phyloP scores from a whole-genome alignment of 371 early-diverging fungal species.

The Mortierella sp. region DNA sequence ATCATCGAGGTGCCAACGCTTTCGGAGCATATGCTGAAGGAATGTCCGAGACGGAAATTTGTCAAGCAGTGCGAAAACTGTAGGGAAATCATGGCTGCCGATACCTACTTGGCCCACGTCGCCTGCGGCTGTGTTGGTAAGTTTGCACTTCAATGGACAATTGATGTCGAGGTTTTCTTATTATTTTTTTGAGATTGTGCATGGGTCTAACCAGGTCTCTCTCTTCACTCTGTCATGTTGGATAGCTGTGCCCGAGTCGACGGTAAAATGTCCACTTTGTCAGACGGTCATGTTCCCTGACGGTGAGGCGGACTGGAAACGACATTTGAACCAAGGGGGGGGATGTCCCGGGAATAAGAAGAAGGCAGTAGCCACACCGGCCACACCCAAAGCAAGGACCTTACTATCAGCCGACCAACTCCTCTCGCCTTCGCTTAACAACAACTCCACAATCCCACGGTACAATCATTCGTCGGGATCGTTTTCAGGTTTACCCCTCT shows the following conservation, averaged over 20 bases:
- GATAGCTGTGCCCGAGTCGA: slow-evolving; percentile 32
- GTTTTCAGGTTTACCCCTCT: background rate
- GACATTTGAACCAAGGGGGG: slow-evolving; percentile 69
- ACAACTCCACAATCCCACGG: background rate
- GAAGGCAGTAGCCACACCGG: slow-evolving; percentile 3
- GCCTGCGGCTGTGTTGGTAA: slow-evolving; percentile 65
- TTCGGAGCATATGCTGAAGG: slow-evolving; percentile 73
- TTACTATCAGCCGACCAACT: background rate
- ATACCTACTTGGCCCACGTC: slow-evolving; percentile 70
- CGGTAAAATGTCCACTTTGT: slow-evolving; percentile 78
- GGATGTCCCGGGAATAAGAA: slow-evolving; percentile 68
- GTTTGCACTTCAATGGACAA: background rate
- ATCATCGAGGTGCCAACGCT: slow-evolving; percentile 81
- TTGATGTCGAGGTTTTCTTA: background rate
- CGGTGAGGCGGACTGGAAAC: slow-evolving; percentile 76
- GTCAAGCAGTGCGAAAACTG: slow-evolving; percentile 77
- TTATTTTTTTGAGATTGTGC: background rate
- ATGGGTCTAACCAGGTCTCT: background rate
- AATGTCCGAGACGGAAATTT: slow-evolving; percentile 74
- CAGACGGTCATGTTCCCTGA: slow-evolving; percentile 65
- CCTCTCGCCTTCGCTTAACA: background rate
- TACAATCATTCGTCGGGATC: background rate
- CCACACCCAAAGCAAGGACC: background rate
- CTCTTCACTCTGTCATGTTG: background rate
- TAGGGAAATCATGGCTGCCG: slow-evolving; percentile 70